Conservation (phyloP, 495 filamentous ascomycete genomes). For the Lophiostoma macrostomum region DNA sequence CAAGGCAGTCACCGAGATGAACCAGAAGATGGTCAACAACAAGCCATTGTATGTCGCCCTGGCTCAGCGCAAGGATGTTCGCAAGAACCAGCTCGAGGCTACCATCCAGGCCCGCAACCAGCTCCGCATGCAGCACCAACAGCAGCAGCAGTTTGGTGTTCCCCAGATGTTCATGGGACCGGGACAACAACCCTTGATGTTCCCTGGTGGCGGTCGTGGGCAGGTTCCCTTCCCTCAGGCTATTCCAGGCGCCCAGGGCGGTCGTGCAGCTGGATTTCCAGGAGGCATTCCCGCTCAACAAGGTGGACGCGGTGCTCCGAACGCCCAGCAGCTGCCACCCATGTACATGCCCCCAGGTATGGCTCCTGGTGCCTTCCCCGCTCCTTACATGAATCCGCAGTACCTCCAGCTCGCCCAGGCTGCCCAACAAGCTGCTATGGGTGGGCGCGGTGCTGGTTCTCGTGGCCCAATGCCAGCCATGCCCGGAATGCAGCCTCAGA, state of each 20-base stretch:
- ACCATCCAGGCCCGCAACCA: slow-evolving; percentile 99
- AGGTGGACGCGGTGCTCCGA: slow-evolving; percentile 74
- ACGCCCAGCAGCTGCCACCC: slow-evolving; percentile 74
- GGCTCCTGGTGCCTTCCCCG: slow-evolving; percentile 57
- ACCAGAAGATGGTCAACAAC: slow-evolving; percentile 95
- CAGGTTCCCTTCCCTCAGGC: slow-evolving; percentile 81
- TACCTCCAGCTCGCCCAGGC: slow-evolving; percentile 41
- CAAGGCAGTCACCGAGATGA: slow-evolving; percentile 98
- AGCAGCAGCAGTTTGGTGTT: slow-evolving; percentile 77
- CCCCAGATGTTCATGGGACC: slow-evolving; percentile 85
- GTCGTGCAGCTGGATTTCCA: slow-evolving; percentile 80
- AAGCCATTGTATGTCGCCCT: slow-evolving; percentile 98
- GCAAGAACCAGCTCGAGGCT: slow-evolving; percentile 96
- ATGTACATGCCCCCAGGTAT: slow-evolving; percentile 72
- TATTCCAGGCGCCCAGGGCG: slow-evolving; percentile 76
- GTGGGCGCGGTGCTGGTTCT: slow-evolving; percentile 67
- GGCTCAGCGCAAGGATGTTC: slow-evolving; percentile 98
- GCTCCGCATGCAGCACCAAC: slow-evolving; percentile 92
- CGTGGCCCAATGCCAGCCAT: slow-evolving; percentile 75
- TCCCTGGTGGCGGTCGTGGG: slow-evolving; percentile 64
- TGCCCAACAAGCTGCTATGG: slow-evolving; percentile 59
- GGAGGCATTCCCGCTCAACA: slow-evolving; percentile 74
- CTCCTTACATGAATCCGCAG: slow-evolving; percentile 38
- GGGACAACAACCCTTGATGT: slow-evolving; percentile 76
- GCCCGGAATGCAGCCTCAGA: slow-evolving; percentile 60